Evolutionary conservation across 176 grass and related monocot genomes (phyloP).

Genomic region (Oryza meyeriana): DNA sequence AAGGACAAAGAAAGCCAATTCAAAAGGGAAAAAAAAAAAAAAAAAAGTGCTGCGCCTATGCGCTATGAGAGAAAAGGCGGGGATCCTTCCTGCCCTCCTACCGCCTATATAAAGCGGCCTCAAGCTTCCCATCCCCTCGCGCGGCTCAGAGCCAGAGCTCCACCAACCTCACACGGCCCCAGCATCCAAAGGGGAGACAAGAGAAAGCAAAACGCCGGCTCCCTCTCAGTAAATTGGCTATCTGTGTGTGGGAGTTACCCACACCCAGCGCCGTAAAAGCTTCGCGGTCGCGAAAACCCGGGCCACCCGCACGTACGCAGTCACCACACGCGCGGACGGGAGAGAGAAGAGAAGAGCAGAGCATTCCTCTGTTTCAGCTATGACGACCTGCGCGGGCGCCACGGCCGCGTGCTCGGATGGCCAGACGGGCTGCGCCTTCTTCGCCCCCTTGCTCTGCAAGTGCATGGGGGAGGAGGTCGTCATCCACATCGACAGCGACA

Average conservation of each 20-base stretch:
- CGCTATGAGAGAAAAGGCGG: background rate
- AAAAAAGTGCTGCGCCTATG: background rate
- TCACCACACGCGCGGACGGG: background rate
- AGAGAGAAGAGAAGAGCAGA: conserved; percentile 9
- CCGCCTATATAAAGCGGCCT: conserved; percentile 15
- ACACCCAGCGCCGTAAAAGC: conserved; percentile 1
- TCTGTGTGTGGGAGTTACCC: conserved; percentile 20
- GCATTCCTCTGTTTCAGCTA: conserved; percentile 32
- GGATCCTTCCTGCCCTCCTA: too few species aligned
- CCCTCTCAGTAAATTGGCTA: background rate
- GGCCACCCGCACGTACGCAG: conserved; percentile 6
- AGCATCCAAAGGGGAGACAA: conserved; percentile 43
- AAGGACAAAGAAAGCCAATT: background rate
- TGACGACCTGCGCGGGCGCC: conserved; percentile 21
- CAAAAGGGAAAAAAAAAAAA: background rate
- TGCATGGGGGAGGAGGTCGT: conserved; percentile 19
- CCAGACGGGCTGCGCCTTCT: background rate
- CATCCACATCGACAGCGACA: too few species aligned
- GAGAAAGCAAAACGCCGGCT: background rate
- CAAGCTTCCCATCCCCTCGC: conserved; percentile 21
- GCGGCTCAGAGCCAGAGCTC: conserved; percentile 7
- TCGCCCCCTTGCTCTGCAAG: conserved; percentile 37
- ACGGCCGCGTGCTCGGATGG: conserved; percentile 29
- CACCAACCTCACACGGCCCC: conserved; percentile 5
- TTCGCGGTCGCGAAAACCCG: background rate